Conservation (phyloP, 306 rosid genomes). For the Amphicarpaea edgeworthii region DNA sequence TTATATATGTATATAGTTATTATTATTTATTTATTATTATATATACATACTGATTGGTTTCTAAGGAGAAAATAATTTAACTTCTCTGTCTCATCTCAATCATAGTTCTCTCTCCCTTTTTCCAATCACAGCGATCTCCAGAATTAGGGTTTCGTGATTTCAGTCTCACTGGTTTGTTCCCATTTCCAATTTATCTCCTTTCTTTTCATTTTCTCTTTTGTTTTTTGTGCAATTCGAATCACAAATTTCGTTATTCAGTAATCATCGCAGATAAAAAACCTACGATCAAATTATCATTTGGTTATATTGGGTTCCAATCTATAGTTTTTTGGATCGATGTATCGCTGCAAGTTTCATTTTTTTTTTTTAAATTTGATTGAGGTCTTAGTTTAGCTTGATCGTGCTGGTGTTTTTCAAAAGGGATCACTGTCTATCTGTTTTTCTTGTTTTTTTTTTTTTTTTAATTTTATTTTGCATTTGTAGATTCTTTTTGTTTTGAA, state of each 20-base stretch:
- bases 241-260: not conserved
- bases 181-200: not conserved
- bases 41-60: not conserved
- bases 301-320: not conserved
- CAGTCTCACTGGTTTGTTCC: constrained; percentile 52
- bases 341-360: not conserved
- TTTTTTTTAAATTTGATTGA: not conserved
- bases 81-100: constrained; percentile 22
- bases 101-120: not conserved
- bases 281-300: not conserved
- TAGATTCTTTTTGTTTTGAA: constrained; percentile 6
- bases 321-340: not conserved
- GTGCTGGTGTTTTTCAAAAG: constrained; percentile 9
- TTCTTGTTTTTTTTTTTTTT: not conserved
- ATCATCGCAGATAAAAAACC: not conserved
- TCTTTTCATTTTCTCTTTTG: not conserved
- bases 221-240: constrained; percentile 19
- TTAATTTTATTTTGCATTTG: not conserved
- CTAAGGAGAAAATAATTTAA: not conserved
- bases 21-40: too few species aligned
- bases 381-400: constrained; percentile 28
- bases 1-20: too few species aligned
- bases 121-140: constrained; percentile 45
- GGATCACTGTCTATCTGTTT: not conserved
- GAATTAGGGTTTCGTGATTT: constrained; percentile 44